These are phyloP conservation scores for Grigorovia yakushimaensis DNA, from an alignment of 805 yeast species.

Conservation along the genomic window DNA sequence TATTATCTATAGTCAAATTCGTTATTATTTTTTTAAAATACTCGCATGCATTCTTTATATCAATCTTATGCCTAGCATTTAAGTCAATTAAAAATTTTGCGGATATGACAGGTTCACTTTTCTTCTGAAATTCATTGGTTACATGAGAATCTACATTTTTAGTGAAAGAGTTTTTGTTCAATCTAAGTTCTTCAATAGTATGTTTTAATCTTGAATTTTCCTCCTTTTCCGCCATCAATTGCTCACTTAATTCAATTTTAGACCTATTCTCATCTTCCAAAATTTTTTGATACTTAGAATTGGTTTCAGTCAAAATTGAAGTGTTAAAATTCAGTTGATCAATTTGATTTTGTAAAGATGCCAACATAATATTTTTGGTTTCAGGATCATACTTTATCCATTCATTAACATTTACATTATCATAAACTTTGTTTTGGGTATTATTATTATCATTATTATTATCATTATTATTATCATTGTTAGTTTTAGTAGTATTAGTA, in stretches of 20 bases:
- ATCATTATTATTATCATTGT: too few species aligned
- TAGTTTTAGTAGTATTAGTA: too few species aligned
- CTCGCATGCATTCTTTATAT: background rate
- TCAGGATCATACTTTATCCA: background rate
- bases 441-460: too few species aligned
- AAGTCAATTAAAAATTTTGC: background rate
- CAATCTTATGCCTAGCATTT: background rate
- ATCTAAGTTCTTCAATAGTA: background rate
- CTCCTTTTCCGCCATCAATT: background rate
- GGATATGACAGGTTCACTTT: background rate
- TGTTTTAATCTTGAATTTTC: background rate
- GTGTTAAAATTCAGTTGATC: background rate
- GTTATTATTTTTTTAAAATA: background rate
- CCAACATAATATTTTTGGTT: too few species aligned
- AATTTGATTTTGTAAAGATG: background rate
- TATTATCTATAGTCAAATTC: background rate
- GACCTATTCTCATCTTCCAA: background rate
- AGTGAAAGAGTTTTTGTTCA: background rate
- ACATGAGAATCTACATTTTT: background rate
- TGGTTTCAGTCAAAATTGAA: background rate
- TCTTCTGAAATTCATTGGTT: too few species aligned
- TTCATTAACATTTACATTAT: background rate
- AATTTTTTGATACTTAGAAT: background rate
- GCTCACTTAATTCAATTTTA: too few species aligned
- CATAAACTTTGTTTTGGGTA: background rate